These are phyloP conservation scores for Metschnikowia proteae DNA, from an alignment of 805 yeast genomes.

Conservation along the genomic window DNA sequence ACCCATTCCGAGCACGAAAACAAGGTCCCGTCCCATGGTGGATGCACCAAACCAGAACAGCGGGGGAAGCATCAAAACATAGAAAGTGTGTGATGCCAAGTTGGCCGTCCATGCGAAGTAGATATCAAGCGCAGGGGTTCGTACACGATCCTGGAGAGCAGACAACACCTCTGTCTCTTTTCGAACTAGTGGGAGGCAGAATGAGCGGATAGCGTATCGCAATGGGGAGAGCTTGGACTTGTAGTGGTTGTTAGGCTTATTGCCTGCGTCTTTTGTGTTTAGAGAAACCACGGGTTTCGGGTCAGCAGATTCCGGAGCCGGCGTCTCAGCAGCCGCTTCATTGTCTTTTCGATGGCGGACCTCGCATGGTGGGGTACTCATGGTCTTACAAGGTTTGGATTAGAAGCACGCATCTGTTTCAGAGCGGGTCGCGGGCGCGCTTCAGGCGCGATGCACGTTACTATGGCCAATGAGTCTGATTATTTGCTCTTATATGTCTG, in stretches of 20 bases:
- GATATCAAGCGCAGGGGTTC: constrained; percentile 54
- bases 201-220: constrained; percentile 52
- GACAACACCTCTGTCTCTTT: constrained; percentile 62
- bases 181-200: constrained; percentile 53
- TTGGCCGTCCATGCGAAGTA: constrained; percentile 87
- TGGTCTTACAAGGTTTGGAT: background rate
- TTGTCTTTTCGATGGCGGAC: background rate
- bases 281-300: background rate
- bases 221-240: constrained; percentile 48
- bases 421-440: background rate
- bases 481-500: background rate
- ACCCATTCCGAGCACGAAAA: constrained; percentile 61
- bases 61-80: constrained; percentile 81
- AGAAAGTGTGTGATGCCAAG: constrained; percentile 90
- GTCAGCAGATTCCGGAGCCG: background rate
- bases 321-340: background rate
- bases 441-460: background rate
- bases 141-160: constrained; percentile 47
- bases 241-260: constrained; percentile 65
- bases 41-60: constrained; percentile 78
- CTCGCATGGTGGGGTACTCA: background rate
- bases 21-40: constrained; percentile 54
- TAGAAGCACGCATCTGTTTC: background rate
- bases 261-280: constrained; percentile 64
- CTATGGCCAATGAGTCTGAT: background rate